Conservation (phyloP, 768 basidiomycete species). For the Coprinopsis sp. region DNA sequence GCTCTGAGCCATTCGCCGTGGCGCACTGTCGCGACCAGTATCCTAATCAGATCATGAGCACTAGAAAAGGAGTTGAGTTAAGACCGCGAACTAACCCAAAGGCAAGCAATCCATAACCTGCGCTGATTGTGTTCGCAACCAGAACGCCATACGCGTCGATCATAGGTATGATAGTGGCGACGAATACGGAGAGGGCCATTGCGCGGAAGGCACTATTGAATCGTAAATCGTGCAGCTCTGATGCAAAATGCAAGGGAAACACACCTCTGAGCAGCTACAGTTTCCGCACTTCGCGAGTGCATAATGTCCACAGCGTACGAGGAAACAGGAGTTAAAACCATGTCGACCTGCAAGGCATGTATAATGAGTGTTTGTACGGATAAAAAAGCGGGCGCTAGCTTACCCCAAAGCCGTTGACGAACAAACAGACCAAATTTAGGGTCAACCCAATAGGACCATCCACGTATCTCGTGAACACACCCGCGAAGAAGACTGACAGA, state of each 20-base stretch:
- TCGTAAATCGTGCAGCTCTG: too few species aligned
- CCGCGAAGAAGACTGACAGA: constrained; percentile 42
- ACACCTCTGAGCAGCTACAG: constrained; percentile 53
- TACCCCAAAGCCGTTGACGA: constrained; percentile 64
- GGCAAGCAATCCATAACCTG: constrained; percentile 41
- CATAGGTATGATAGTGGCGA: constrained; percentile 47
- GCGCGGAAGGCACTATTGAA: constrained; percentile 42
- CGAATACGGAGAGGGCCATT: constrained; percentile 37
- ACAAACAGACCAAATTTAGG: constrained; percentile 51
- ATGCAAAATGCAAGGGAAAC: constrained; percentile 13
- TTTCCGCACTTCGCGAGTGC: constrained; percentile 58
- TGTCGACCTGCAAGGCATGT: too few species aligned
- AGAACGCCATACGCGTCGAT: constrained; percentile 51
- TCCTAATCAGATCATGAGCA: not conserved
- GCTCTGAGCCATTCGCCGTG: not conserved
- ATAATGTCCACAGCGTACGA: constrained; percentile 60
- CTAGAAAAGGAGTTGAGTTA: not conserved
- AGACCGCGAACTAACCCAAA: constrained; percentile 45
- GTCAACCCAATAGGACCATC: constrained; percentile 44
- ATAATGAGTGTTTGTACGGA: too few species aligned
- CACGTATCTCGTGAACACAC: constrained; percentile 49
- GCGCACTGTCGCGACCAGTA: not conserved
- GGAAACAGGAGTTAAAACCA: constrained; percentile 49
- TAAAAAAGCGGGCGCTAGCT: too few species aligned
- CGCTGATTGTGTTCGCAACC: constrained; percentile 42